Base-by-base conservation (phyloP, 2,329 filamentous ascomycete genomes). In the Aspergillus sp. region DNA sequence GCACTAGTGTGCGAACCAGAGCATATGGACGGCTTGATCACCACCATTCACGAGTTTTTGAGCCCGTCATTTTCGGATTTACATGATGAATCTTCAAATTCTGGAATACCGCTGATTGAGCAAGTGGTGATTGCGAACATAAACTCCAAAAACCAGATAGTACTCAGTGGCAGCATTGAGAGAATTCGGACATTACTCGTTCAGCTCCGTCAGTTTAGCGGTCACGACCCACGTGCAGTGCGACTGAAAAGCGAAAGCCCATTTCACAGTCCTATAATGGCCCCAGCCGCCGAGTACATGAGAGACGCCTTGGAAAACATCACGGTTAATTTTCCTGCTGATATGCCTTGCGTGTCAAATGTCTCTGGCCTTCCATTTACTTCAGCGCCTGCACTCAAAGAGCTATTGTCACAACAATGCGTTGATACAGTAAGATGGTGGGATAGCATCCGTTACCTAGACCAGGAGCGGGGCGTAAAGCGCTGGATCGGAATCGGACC, bases 401-500 rank as follows among this genome's bases (percentile, higher is more conserved):
- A 96, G 61, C 76, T 96, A 46, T 79, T 96, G 50, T 88, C 92
- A 1, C 79, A 90, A 49, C 89, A 92, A 69, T 93, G 89, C 61
- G 86, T 95, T n/a, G 91, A 96, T 77, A 97, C 93, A 30, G 91
- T 98, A 42, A 83, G 85, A 58, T 98, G 93, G 93, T 96, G 93
- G 87, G 91, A 96, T 65, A 95, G 90, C 67, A 93, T 98, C 67
- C 87, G 86, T 64, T 96, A 96, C 69, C 79, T 97, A 50, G 91
- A 97, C 72, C 87, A 95, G 71, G 86, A 95, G 67, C 84, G 88
- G 68, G 88, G 88, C 61, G 90, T 96, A 17, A 82, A 87, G 66
- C 82, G 93, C 56, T 97, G 93, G 89, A 84, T 98, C 50, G 93
- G 93, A 44, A 91, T 98, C 61, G 93, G 93, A 0, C 93, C 93